Evolutionary conservation across 208 protist species (phyloP).

Genomic region (Herpetomonas samuelpessoai): DNA sequence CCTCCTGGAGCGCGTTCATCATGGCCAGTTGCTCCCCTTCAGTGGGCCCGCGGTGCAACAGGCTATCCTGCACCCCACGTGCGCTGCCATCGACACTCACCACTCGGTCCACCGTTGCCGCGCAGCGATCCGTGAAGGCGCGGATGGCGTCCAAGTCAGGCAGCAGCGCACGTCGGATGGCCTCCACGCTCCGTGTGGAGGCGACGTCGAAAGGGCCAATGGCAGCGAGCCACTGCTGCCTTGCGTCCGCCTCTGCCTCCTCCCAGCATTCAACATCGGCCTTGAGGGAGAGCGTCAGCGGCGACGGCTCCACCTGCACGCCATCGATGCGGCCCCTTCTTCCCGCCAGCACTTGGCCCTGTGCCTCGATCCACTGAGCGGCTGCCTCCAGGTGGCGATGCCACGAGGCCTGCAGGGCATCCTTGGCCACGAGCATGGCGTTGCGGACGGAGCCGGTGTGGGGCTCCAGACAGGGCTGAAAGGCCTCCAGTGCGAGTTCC

Average conservation of each 20-base stretch:
- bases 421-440: conserved; percentile 24
- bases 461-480: conserved; percentile 20
- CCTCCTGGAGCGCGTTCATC: background rate
- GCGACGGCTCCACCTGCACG: background rate
- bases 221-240: background rate
- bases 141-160: background rate
- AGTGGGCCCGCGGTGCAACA: no score
- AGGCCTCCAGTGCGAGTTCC: conserved; percentile 11
- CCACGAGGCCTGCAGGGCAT: conserved; percentile 2
- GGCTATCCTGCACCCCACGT: no score
- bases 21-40: background rate
- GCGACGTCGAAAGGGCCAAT: background rate
- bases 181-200: background rate
- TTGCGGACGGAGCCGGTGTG: conserved; percentile 10
- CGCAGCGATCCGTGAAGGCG: background rate
- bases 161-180: background rate
- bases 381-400: conserved; percentile 2
- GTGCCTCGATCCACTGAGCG: background rate
- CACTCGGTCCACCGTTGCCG: background rate
- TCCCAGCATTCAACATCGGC: background rate
- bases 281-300: background rate
- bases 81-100: background rate
- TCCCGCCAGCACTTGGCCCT: background rate
- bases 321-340: no score
- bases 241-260: background rate